These are phyloP conservation scores for Amanita thiersii DNA, from an alignment of 768 basidiomycete species.

Conservation along the genomic window DNA sequence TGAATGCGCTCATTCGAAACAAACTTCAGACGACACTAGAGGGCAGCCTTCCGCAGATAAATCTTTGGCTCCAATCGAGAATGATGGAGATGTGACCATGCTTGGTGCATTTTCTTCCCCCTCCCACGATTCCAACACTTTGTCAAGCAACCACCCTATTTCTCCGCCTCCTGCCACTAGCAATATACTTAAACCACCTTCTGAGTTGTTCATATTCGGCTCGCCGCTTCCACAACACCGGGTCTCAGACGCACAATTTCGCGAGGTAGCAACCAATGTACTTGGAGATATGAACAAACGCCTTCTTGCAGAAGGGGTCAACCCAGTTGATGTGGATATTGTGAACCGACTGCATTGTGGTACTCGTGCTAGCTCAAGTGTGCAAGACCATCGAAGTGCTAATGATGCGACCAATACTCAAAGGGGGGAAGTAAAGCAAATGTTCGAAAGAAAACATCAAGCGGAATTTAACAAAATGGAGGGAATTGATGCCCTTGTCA, in stretches of 20 bases:
- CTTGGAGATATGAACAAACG: slow-evolving; percentile 80
- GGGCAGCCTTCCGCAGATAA: background rate
- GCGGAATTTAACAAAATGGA: slow-evolving; percentile 72
- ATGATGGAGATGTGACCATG: slow-evolving; percentile 22
- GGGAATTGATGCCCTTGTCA: slow-evolving; percentile 45
- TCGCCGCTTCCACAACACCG: slow-evolving; percentile 61
- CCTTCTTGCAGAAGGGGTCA: slow-evolving; percentile 48
- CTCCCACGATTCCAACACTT: background rate
- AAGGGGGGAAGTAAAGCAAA: slow-evolving; percentile 24
- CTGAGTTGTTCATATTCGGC: slow-evolving; percentile 66
- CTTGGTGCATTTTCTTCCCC: slow-evolving; percentile 21
- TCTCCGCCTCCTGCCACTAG: slow-evolving; percentile 8
- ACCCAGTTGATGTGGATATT: slow-evolving; percentile 36
- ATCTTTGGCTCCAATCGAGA: slow-evolving; percentile 1
- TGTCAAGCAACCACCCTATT: slow-evolving; percentile 5
- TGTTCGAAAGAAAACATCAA: slow-evolving; percentile 55
- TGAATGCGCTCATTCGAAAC: too few species aligned
- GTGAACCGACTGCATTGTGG: slow-evolving; percentile 33
- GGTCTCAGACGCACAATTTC: slow-evolving; percentile 61
- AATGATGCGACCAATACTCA: slow-evolving; percentile 23
- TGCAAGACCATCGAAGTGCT: background rate
- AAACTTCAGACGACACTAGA: too few species aligned
- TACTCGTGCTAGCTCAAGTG: slow-evolving; percentile 10
- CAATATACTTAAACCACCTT: slow-evolving; percentile 10
- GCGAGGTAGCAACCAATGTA: slow-evolving; percentile 56